phyloP scores from a whole-genome alignment of 139 green algal species.

The Monoraphidium neglectum region DNA sequence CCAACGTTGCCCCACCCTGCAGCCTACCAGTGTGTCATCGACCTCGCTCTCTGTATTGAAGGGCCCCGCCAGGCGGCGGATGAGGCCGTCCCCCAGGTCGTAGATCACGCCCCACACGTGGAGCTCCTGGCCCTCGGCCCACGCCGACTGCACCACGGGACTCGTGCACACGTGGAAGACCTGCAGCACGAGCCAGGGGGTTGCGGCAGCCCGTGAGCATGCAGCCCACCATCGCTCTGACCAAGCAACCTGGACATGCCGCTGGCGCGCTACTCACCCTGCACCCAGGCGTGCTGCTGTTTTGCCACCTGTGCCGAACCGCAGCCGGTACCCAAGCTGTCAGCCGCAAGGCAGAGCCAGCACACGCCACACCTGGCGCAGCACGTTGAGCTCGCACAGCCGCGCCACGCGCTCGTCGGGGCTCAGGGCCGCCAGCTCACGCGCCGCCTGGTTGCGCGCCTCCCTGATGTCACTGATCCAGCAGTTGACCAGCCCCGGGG shows the following conservation, averaged over 20 bases:
- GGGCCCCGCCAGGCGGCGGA: constrained; percentile 52
- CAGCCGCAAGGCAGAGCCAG: too few relatives aligned
- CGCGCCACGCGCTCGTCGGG: constrained; percentile 36
- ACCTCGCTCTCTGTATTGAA: constrained; percentile 16
- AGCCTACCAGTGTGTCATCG: too few relatives aligned
- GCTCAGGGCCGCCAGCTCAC: constrained; percentile 34
- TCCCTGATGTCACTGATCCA: constrained; percentile 73
- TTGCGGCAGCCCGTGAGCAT: too few relatives aligned
- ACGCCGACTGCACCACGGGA: constrained; percentile 74
- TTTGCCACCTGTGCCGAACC: too few relatives aligned
- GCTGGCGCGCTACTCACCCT: too few relatives aligned
- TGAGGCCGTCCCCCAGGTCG: constrained; percentile 53
- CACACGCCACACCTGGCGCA: constrained; percentile 45
- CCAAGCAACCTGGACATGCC: too few relatives aligned
- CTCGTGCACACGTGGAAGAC: constrained; percentile 78
- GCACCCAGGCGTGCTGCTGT: too few relatives aligned
- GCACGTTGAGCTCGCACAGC: constrained; percentile 69
- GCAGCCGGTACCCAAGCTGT: too few relatives aligned
- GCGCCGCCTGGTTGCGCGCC: constrained; percentile 36
- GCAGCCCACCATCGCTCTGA: too few relatives aligned
- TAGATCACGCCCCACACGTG: constrained; percentile 77
- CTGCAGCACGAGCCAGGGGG: constrained; percentile 49
- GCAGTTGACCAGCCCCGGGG: constrained; percentile 70
- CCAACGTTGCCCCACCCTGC: too few relatives aligned
- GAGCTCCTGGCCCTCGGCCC: constrained; percentile 70